Evolutionary conservation across 2,329 filamentous ascomycete genomes (phyloP), one percentile per base, ranked within the genome.

Genomic region (Malbranchea zuffiana): DNA sequence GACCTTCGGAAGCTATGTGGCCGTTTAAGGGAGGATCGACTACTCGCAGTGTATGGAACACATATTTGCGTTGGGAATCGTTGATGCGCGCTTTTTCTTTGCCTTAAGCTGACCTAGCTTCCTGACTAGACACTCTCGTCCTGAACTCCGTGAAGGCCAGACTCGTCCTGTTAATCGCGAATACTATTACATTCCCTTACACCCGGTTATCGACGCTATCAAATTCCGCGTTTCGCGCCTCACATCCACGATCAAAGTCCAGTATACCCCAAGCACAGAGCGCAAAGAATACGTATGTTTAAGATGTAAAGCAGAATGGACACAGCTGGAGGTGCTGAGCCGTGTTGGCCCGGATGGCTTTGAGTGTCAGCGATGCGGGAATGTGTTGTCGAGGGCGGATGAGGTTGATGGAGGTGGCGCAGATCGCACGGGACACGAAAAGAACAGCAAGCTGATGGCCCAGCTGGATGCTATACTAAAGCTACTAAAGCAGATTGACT

Each of bases 171-270:
- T 82, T 47, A 86, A 81, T 55, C 76, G 84, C 51, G 93, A 88
- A 44, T 98, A 94, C 70, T 98, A 93, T 66, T 98, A 84, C 62
- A 88, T 98, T 56, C 87, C 95, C 57, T 92, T 92, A 53, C 84
- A 90, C 42, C 82, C 84, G 40, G 85, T 88, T 23, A 85, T 98
- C 53, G 90, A 98, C 62, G 85, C 84, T 32, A 92, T 94, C 63
- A 98, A 98, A 60, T 98, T 82, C 73, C 80, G 84, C 44, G 78
- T 94, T 35, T 87, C 88, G 55, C 80, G 80, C 39, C 76, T 96
- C 49, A 86, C 87, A 48, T 87, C 88, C 56, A 78, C 81, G 37
- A 85, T 96, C 41, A 87, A 95, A 61, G 78, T 80, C 11, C 79
- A 84, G 40, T 82, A 83, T 11, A 78, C 83, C 12, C 80, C 84